These are phyloP conservation scores for Linum usitatissimum DNA, from an alignment of 345 rosid genomes.

Conservation along the genomic window DNA sequence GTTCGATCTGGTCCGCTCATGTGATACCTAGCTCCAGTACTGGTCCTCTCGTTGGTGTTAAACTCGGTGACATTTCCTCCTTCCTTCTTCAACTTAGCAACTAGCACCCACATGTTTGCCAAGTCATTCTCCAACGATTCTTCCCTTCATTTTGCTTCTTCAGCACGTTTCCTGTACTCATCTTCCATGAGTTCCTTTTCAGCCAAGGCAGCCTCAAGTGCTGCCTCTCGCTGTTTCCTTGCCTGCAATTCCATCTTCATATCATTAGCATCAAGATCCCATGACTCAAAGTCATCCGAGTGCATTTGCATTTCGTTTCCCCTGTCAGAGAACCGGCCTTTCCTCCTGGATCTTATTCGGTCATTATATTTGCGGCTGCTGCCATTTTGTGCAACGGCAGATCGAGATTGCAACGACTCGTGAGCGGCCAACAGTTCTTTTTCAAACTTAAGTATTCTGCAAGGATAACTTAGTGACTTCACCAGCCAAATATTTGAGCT, in stretches of 20 bases:
- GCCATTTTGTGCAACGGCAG: constrained; percentile 40
- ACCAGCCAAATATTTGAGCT: constrained; percentile 83
- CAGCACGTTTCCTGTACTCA: constrained; percentile 64
- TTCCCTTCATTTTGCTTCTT: constrained; percentile 84
- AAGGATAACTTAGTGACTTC: constrained; percentile 87
- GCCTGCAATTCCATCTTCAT: constrained; percentile 79
- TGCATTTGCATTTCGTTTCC: constrained; percentile 29
- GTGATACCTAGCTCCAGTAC: constrained; percentile 24
- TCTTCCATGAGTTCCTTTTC: constrained; percentile 84
- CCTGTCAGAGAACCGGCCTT: constrained; percentile 60
- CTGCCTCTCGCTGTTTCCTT: constrained; percentile 77
- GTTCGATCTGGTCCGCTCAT: constrained; percentile 25
- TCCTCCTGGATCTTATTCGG: constrained; percentile 57
- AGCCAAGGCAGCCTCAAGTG: constrained; percentile 75
- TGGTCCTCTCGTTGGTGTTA: constrained; percentile 32
- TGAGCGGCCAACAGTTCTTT: constrained; percentile 65
- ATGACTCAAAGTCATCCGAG: constrained; percentile 61
- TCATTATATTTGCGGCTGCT: constrained; percentile 58
- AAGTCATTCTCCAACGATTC: constrained; percentile 89
- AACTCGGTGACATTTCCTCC: constrained; percentile 42
- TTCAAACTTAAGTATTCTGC: constrained; percentile 70
- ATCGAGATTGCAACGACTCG: constrained; percentile 59
- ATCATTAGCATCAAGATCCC: constrained; percentile 78
- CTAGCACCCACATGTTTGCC: constrained; percentile 99
- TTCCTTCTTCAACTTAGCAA: constrained; percentile 89